Percentiles rank a stretch among this genome's conserved stretches.
Evolutionary conservation across 768 basidiomycete genomes (phyloP).

Genomic region (Serpula lacrymans): DNA sequence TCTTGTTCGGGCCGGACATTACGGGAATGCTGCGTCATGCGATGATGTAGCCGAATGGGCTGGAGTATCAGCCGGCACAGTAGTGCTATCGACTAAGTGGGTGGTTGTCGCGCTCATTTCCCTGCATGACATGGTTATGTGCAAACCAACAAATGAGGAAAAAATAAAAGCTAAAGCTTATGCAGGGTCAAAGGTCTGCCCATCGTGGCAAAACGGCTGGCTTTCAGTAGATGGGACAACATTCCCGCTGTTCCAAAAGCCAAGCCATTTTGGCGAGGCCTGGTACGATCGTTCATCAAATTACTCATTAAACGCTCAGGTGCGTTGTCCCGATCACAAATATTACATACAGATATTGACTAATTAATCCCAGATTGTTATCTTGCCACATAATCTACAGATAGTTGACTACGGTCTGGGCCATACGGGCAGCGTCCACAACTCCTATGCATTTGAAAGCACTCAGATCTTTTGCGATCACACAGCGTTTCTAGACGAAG

Average conservation of each 20-base stretch:
- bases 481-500: constrained; percentile 16
- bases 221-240: constrained; percentile 35
- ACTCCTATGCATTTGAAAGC: constrained; percentile 27
- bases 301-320: constrained; percentile 22
- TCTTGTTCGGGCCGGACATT: constrained; percentile 24
- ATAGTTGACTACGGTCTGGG: constrained; percentile 33
- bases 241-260: constrained; percentile 25
- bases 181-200: constrained; percentile 7
- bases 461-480: constrained; percentile 18
- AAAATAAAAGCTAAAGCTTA: constrained; percentile 30
- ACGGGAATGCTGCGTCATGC: constrained; percentile 28
- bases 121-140: constrained; percentile 29
- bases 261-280: constrained; percentile 28
- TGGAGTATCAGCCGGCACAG: constrained; percentile 27
- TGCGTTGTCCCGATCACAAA: constrained; percentile 2
- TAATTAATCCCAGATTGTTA: no score
- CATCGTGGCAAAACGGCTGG: constrained; percentile 33
- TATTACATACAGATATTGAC: background rate
- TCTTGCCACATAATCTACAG: constrained; percentile 33
- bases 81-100: constrained; percentile 25
- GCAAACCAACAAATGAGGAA: constrained; percentile 23
- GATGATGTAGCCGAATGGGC: constrained; percentile 23
- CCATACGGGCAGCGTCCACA: constrained; percentile 28
- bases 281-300: constrained; percentile 33
- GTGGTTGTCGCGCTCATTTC: constrained; percentile 28